These are phyloP conservation scores for Ustilago loliicola DNA, from an alignment of 1,284 basidiomycete genomes.

Conservation along the genomic window DNA sequence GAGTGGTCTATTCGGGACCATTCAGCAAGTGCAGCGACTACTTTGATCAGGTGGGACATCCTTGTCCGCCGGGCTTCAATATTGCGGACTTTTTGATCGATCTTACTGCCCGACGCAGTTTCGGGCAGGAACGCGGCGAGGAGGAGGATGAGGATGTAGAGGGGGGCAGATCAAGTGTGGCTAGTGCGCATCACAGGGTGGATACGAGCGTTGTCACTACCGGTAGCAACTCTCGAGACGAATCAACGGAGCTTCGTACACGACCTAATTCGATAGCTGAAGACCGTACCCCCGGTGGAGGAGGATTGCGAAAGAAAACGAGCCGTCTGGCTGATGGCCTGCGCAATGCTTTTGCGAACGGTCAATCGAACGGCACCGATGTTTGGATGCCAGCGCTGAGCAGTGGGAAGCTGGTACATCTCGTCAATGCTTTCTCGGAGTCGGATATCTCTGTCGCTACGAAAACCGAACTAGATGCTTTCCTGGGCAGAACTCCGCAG, in stretches of 20 bases:
- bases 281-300: slow-evolving; percentile 35
- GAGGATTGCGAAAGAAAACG: slow-evolving; percentile 74
- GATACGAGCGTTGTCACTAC: slow-evolving; percentile 44
- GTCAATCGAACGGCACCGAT: slow-evolving; percentile 72
- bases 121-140: neutral
- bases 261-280: slow-evolving; percentile 76
- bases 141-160: slow-evolving; percentile 22
- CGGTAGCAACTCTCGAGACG: slow-evolving; percentile 39
- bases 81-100: slow-evolving; percentile 79
- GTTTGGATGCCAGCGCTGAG: slow-evolving; percentile 68
- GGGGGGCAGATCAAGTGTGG: slow-evolving; percentile 9
- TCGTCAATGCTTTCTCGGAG: slow-evolving; percentile 80
- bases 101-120: slow-evolving; percentile 41
- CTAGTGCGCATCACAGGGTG: slow-evolving; percentile 10
- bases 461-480: slow-evolving; percentile 76
- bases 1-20: slow-evolving; percentile 83
- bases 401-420: slow-evolving; percentile 76
- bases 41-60: slow-evolving; percentile 81
- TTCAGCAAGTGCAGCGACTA: slow-evolving; percentile 82
- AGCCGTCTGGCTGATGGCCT: slow-evolving; percentile 78
- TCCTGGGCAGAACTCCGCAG: slow-evolving; percentile 41
- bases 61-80: slow-evolving; percentile 95
- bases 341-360: slow-evolving; percentile 73
- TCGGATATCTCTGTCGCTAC: slow-evolving; percentile 80
- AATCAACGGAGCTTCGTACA: slow-evolving; percentile 74